phyloP scores from a whole-genome alignment of 176 grass and related monocot species.

The Phoenix dactylifera region DNA sequence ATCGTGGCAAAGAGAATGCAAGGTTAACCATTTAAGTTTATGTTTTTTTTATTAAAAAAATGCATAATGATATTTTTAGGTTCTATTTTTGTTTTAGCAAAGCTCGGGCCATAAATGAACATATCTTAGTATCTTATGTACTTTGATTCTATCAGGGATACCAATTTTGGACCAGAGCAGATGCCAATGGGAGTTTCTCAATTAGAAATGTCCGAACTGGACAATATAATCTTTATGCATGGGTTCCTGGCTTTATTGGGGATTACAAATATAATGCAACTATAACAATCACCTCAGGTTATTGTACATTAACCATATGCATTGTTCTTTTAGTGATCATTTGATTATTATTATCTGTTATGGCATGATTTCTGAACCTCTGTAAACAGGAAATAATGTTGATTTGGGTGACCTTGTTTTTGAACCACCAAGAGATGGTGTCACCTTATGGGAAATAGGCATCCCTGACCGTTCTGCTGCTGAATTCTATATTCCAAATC shows the following conservation, averaged over 20 bases:
- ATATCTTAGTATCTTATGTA: not conserved
- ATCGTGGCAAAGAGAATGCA: conserved; percentile 45
- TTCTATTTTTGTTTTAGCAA: not conserved
- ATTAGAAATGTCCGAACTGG: conserved; percentile 38
- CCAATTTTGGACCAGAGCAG: conserved; percentile 50
- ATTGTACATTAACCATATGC: too few relatives aligned
- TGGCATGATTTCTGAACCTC: too few relatives aligned
- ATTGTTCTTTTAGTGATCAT: too few relatives aligned
- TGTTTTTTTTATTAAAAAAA: conserved; percentile 17
- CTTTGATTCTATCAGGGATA: conserved; percentile 25
- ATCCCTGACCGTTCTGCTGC: conserved; percentile 53
- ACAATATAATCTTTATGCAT: conserved; percentile 60
- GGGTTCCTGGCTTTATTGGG: conserved; percentile 56
- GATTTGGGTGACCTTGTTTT: conserved; percentile 41
- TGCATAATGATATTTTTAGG: conserved; percentile 9
- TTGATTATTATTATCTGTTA: too few relatives aligned
- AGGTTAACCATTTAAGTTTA: conserved; percentile 26
- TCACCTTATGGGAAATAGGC: conserved; percentile 74
- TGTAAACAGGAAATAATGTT: conserved; percentile 15
- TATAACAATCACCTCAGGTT: conserved; percentile 37
- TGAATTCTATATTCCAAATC: conserved; percentile 67
- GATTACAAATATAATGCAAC: conserved; percentile 38
- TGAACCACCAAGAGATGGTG: conserved; percentile 50
- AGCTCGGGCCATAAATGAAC: not conserved
- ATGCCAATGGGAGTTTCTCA: conserved; percentile 28